Evolutionary conservation across 768 basidiomycete genomes (phyloP).

Genomic region (Sporobolomyces phaffii): DNA sequence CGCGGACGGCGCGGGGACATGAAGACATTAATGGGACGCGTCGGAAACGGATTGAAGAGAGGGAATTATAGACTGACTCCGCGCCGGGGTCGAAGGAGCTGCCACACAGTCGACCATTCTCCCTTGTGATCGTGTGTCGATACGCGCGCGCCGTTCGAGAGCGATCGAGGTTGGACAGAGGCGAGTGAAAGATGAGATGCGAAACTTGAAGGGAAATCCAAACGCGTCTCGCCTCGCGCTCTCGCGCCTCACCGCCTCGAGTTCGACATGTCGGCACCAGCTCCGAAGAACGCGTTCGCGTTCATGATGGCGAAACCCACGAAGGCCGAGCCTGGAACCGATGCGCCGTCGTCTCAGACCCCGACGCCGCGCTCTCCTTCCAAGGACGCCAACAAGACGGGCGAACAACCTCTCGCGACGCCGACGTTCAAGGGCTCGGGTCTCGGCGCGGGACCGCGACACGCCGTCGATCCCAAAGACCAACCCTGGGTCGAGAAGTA

Average conservation of each 20-base stretch:
- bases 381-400: too few species aligned
- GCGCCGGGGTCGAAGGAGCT: constrained; percentile 7
- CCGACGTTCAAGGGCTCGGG: constrained; percentile 32
- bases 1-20: not conserved
- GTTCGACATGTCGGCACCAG: not conserved
- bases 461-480: constrained; percentile 49
- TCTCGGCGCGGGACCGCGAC: constrained; percentile 43
- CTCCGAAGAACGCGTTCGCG: constrained; percentile 29
- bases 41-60: not conserved
- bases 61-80: not conserved
- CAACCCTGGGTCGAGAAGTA: constrained; percentile 99
- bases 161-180: too few species aligned
- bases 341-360: not conserved
- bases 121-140: too few species aligned
- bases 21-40: not conserved
- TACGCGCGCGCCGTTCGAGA: too few species aligned
- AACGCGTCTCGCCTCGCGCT: not conserved
- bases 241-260: not conserved
- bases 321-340: not conserved
- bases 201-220: too few species aligned
- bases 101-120: not conserved
- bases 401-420: not conserved
- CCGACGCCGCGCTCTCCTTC: too few species aligned
- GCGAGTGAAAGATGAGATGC: too few species aligned
- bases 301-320: constrained; percentile 14